phyloP scores from a whole-genome alignment of 2,329 filamentous ascomycete species.

The Cytospora paraplurivora region DNA sequence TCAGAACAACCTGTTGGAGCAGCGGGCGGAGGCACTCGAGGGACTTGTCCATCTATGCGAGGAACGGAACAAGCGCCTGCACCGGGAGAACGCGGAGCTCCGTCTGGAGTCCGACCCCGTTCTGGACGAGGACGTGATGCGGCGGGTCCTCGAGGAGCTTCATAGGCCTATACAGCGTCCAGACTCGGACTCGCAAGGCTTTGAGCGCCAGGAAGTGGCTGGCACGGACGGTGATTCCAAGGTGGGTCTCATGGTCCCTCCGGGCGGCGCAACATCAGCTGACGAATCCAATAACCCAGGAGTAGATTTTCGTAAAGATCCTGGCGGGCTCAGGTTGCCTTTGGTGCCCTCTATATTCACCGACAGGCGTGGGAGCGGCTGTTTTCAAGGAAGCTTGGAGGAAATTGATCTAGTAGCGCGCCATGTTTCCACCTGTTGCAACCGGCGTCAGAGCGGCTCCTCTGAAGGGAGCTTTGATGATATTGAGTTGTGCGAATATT shows the following conservation, averaged over 20 bases:
- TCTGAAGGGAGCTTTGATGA: no score
- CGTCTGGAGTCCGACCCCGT: not conserved
- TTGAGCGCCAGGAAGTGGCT: not conserved
- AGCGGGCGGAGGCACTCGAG: not conserved
- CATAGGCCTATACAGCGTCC: not conserved
- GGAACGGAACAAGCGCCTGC: not conserved
- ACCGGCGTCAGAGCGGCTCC: no score
- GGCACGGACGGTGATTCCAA: not conserved
- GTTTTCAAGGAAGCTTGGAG: no score
- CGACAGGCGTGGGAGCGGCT: no score
- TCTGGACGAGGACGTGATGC: slow-evolving; percentile 4
- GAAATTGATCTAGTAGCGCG: no score
- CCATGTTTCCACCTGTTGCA: no score
- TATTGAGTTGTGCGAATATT: no score
- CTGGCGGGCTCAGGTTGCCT: no score
- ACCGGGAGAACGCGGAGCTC: not conserved
- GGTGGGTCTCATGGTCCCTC: not conserved
- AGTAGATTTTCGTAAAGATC: no score
- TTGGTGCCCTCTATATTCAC: no score
- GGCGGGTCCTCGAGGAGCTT: not conserved
- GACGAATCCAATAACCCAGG: no score
- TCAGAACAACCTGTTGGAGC: not conserved
- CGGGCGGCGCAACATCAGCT: no score
- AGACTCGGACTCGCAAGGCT: not conserved
- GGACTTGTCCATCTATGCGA: slow-evolving; percentile 1